Base-by-base conservation (phyloP, 2,329 filamentous ascomycete species). In the Bipolaris oryzae region DNA sequence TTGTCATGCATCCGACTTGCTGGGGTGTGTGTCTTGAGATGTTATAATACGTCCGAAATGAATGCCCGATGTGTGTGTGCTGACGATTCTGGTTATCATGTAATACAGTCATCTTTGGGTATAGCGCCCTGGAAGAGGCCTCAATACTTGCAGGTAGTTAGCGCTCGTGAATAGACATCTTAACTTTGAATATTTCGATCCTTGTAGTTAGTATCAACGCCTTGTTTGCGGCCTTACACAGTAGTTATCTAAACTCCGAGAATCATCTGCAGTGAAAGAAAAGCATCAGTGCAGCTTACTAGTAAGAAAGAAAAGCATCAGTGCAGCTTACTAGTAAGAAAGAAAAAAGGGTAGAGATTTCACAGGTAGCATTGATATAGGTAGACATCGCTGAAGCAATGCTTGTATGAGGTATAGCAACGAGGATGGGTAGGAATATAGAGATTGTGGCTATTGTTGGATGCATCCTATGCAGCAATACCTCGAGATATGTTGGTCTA, bases 11-110 rank as follows among this genome's bases (percentile, higher is more conserved):
- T 18, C 21, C 20, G 7, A 16, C 6, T 37, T 5, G 4, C 18
- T n/a, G 18, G 15, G 1, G 15, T 43, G 23, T 18, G 23, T 5
- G 16, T 5, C 7, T 6, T 10, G 25, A 7, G 9, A 3, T 13
- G 42, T 44, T 44, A 25, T 31, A 44, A 44, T 44, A 44, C 23
- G 42, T 33, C 42, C 42, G 42, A 44, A 44, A 44, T 44, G 42
- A 25, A 25, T 25, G 7, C 23, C 23, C 23, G 23, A 25, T n/a
- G n/a, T 7, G 7, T 7, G 6, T 25, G 23, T 25, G 23, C 23
- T 25, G 23, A 25, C 7, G 23, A 25, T 25, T 7, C 23, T 7
- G 23, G 23, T 15, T n/a, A 5, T 21, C 20, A 23, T 15, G 11
- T 13, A 11, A 11, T 39, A n/a, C 37, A 13, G 9, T 9, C 18